These are phyloP conservation scores for Pseudocercospora crystallina DNA, from an alignment of 2,329 filamentous ascomycete genomes.

Conservation along the genomic window DNA sequence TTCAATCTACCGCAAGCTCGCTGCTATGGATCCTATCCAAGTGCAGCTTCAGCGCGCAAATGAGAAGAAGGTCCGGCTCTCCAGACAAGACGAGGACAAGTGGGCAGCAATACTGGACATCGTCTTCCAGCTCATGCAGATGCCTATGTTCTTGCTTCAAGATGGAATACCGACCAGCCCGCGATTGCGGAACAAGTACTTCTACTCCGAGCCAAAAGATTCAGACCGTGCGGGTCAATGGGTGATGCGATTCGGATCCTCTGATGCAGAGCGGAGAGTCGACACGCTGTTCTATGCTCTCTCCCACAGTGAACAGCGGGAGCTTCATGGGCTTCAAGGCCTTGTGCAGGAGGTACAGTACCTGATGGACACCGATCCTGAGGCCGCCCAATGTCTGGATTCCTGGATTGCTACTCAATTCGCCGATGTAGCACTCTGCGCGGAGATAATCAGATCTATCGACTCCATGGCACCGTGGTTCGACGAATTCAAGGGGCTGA, in stretches of 20 bases:
- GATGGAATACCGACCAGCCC: conserved; percentile 22
- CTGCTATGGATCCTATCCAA: conserved; percentile 20
- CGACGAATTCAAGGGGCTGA: conserved; percentile 11
- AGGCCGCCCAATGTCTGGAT: conserved; percentile 25
- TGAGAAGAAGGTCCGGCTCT: conserved; percentile 33
- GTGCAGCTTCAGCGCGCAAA: conserved; percentile 46
- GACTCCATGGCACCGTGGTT: conserved; percentile 17
- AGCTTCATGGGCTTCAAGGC: conserved; percentile 20
- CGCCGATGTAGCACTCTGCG: conserved; percentile 30
- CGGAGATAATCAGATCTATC: conserved; percentile 21
- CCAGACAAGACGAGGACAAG: conserved; percentile 39
- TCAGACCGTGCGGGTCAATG: conserved; percentile 2
- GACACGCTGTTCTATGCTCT: conserved; percentile 27
- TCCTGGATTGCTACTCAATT: conserved; percentile 26
- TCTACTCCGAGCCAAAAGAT: conserved; percentile 1
- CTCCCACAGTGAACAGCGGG: conserved; percentile 27
- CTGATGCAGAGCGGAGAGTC: conserved; percentile 12
- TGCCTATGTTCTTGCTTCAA: conserved; percentile 8
- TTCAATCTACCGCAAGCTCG: conserved; percentile 16
- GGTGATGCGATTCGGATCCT: conserved; percentile 3
- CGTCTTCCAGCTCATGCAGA: conserved; percentile 11
- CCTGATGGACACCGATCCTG: conserved; percentile 26
- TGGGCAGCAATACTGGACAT: conserved; percentile 42
- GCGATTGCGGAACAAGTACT: conserved; percentile 20
- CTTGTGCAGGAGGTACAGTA: conserved; percentile 30